phyloP scores from a whole-genome alignment of 345 rosid species.

The Geranium rotundifolium region DNA sequence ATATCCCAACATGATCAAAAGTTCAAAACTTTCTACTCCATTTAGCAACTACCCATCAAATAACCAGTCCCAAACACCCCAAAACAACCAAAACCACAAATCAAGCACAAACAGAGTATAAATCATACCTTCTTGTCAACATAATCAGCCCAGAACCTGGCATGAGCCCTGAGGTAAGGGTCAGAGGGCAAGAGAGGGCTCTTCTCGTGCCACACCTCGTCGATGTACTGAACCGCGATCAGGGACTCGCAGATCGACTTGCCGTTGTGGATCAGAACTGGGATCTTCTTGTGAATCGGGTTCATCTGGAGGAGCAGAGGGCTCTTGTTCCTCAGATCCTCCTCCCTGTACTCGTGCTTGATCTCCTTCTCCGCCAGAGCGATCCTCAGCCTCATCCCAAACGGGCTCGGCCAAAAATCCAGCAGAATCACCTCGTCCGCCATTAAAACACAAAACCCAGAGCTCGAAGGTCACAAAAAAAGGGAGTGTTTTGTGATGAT shows the following conservation, averaged over 20 bases:
- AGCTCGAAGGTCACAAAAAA: too few relatives aligned
- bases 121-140: slow-evolving; percentile 15
- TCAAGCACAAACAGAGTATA: too few relatives aligned
- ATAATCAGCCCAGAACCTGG: slow-evolving; percentile 22
- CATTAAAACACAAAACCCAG: background rate
- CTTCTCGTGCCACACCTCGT: slow-evolving; percentile 12
- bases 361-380: slow-evolving; percentile 21
- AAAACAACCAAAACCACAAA: too few relatives aligned
- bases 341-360: slow-evolving; percentile 14
- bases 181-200: slow-evolving; percentile 17
- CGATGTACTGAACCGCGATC: slow-evolving; percentile 13
- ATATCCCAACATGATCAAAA: too few relatives aligned
- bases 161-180: slow-evolving; percentile 17
- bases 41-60: too few relatives aligned
- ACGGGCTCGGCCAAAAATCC: slow-evolving; percentile 22
- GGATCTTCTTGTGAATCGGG: slow-evolving; percentile 21
- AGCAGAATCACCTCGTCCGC: slow-evolving; percentile 11
- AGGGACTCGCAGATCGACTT: slow-evolving; percentile 19
- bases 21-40: too few relatives aligned
- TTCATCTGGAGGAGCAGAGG: slow-evolving; percentile 16
- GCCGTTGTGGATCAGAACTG: slow-evolving; percentile 17
- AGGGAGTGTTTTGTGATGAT: too few relatives aligned
- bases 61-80: too few relatives aligned
- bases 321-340: slow-evolving; percentile 16
- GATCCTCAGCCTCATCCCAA: slow-evolving; percentile 16